A percentile compares a stretch with the other conserved stretches of the same genome.
These are phyloP conservation scores for Eucalyptus globulus DNA, from an alignment of 345 rosid genomes.

Conservation along the genomic window DNA sequence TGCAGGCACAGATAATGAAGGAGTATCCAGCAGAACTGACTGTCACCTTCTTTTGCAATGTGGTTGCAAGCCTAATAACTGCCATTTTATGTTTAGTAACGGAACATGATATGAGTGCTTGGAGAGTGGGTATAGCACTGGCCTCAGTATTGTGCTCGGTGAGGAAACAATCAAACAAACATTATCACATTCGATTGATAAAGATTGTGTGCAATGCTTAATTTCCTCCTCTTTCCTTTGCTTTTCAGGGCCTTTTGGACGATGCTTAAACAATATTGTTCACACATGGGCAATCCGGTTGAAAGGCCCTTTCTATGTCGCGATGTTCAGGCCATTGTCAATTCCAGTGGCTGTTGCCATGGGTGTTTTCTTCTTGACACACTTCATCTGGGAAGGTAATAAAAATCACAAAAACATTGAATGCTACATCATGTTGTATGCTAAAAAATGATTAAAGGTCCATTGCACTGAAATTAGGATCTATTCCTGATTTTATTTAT, in stretches of 20 bases:
- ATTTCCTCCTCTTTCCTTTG: background rate
- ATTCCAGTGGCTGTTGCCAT: background rate
- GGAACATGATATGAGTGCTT: background rate
- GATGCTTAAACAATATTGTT: background rate
- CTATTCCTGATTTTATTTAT: background rate
- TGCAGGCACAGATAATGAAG: slow-evolving; percentile 9
- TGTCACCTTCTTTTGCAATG: slow-evolving; percentile 14
- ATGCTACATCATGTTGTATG: background rate
- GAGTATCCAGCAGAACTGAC: slow-evolving; percentile 13
- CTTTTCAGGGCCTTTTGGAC: background rate
- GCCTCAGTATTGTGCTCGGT: background rate
- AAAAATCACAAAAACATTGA: background rate
- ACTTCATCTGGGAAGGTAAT: background rate
- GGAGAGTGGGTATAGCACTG: background rate
- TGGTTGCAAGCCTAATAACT: slow-evolving; percentile 3
- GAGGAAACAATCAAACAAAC: background rate
- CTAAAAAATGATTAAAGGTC: background rate
- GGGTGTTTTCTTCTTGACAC: background rate
- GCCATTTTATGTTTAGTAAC: background rate
- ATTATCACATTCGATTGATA: background rate
- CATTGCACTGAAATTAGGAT: background rate
- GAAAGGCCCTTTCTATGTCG: background rate
- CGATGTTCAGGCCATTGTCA: background rate
- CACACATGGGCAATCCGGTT: background rate
- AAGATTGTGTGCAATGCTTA: background rate